A percentile compares a stretch with the other conserved stretches of the same genome.
Evolutionary conservation across 78 protist species (phyloP).

Genomic region (Tieghemostelium lacteum): DNA sequence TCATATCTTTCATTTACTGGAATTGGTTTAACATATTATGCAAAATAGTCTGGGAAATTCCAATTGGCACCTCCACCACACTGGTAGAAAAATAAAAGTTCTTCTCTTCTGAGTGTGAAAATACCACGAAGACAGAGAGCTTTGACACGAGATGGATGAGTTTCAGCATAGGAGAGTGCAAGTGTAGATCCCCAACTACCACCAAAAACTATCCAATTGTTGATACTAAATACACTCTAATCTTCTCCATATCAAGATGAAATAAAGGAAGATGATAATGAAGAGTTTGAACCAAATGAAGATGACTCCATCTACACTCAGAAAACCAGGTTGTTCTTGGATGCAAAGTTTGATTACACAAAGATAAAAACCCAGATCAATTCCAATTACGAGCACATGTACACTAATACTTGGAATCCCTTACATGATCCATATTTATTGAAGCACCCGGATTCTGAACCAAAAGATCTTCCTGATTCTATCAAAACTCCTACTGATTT

Average conservation of each 20-base stretch:
- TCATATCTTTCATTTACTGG: conserved; percentile 82
- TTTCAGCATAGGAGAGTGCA: conserved; percentile 88
- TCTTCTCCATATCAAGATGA: conserved; percentile 91
- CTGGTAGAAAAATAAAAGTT: conserved; percentile 86
- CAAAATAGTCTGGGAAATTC: conserved; percentile 87
- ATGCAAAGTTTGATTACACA: too few relatives aligned
- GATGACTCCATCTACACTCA: too few relatives aligned
- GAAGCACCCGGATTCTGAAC: too few relatives aligned
- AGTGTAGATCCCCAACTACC: conserved; percentile 94
- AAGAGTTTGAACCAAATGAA: too few relatives aligned
- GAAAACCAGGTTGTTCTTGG: too few relatives aligned
- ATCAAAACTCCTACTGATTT: too few relatives aligned
- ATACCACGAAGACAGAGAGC: conserved; percentile 88
- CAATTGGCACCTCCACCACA: conserved; percentile 68
- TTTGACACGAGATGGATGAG: conserved; percentile 85
- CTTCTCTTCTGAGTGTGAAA: conserved; percentile 85
- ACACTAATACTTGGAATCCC: too few relatives aligned
- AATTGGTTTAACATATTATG: conserved; percentile 53
- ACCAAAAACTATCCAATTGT: conserved; percentile 90
- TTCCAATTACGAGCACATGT: too few relatives aligned
- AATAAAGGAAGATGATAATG: too few relatives aligned
- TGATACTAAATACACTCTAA: conserved; percentile 69
- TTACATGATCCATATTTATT: too few relatives aligned
- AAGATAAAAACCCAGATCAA: too few relatives aligned
- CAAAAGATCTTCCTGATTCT: too few relatives aligned